Evolutionary conservation across 495 filamentous ascomycete species (phyloP).

Genomic region (Talaromyces thailandensis): DNA sequence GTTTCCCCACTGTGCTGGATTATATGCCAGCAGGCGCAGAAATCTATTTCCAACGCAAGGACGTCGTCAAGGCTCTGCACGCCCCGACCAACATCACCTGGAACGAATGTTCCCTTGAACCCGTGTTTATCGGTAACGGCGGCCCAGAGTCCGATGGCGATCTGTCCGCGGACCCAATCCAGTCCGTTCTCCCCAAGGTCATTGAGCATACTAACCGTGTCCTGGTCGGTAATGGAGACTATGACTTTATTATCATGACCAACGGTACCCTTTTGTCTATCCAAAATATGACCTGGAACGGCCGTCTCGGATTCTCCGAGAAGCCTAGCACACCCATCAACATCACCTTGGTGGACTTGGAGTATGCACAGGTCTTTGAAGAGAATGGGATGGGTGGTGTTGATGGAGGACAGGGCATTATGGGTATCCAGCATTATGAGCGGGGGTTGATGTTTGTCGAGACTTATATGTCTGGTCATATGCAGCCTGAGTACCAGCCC

Average conservation of each 20-base stretch:
- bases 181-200: constrained; percentile 47
- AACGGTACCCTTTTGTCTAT: constrained; percentile 55
- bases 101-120: constrained; percentile 28
- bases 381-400: constrained; percentile 18
- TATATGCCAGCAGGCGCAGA: constrained; percentile 32
- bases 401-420: constrained; percentile 41
- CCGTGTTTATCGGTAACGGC: constrained; percentile 34
- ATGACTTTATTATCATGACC: constrained; percentile 52
- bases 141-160: constrained; percentile 32
- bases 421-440: constrained; percentile 59
- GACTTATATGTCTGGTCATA: constrained; percentile 52
- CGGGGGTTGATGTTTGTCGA: constrained; percentile 62
- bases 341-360: constrained; percentile 26
- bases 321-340: constrained; percentile 29
- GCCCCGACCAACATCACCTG: constrained; percentile 37
- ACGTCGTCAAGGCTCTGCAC: constrained; percentile 52
- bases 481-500: constrained; percentile 61
- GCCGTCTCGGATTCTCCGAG: constrained; percentile 48
- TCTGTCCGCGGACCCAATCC: constrained; percentile 31
- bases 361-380: constrained; percentile 20
- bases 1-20: constrained; percentile 30
- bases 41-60: constrained; percentile 48
- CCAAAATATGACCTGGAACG: constrained; percentile 64
- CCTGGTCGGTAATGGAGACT: constrained; percentile 49
- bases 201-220: constrained; percentile 54